A percentile compares a stretch with the other conserved stretches of the same genome.
These are phyloP conservation scores for Alternaria alternata DNA, from an alignment of 2,329 filamentous ascomycete genomes.

Conservation along the genomic window DNA sequence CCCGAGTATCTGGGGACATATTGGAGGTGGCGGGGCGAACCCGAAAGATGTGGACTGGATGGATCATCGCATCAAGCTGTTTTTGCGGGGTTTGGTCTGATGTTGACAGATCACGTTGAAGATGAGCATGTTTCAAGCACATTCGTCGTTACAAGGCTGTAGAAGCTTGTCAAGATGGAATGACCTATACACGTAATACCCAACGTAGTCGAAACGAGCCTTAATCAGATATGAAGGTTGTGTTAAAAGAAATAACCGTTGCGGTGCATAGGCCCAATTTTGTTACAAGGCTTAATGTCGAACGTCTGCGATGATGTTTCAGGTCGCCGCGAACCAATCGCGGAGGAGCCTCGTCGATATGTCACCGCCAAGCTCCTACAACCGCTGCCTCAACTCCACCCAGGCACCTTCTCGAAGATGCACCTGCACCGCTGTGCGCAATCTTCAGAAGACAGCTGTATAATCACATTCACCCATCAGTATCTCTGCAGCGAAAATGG, in stretches of 20 bases:
- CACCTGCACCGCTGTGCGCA: not conserved
- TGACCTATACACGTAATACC: not conserved
- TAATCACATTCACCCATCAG: not conserved
- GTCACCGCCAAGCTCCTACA: constrained; percentile 35
- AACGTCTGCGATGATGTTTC: not conserved
- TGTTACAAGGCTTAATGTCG: not conserved
- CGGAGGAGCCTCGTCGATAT: constrained; percentile 49
- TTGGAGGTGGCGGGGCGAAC: constrained; percentile 51
- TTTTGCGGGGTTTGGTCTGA: constrained; percentile 11
- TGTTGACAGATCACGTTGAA: not conserved
- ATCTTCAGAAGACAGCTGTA: not conserved
- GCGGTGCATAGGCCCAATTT: not conserved
- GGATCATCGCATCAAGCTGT: constrained; percentile 23
- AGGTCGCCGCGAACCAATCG: constrained; percentile 30
- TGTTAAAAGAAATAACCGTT: not conserved
- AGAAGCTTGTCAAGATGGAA: not conserved
- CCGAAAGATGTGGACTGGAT: constrained; percentile 41
- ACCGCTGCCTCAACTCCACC: constrained; percentile 20
- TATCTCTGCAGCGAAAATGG: not conserved
- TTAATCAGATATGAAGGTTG: not conserved
- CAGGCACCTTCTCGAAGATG: constrained; percentile 1
- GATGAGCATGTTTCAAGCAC: not conserved
- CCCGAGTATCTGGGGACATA: constrained; percentile 53
- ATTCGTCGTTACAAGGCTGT: not conserved
- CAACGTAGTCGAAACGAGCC: not conserved